Evolutionary conservation across 345 rosid species (phyloP), one percentile per base, ranked within the genome.

Genomic region (Populus alba): DNA sequence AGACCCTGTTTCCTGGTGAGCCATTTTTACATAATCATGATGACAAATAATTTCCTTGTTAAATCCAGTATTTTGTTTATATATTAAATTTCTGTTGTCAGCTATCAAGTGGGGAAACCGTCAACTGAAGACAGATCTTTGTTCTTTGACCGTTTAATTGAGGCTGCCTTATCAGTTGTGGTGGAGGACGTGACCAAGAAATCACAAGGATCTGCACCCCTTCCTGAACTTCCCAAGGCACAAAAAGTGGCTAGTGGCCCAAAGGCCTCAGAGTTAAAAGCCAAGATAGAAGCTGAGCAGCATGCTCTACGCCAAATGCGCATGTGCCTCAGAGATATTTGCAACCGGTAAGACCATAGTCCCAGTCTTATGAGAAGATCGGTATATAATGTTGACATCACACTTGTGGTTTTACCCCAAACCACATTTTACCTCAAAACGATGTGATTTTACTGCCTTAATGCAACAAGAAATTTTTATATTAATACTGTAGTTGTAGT

Each of bases 251-350:
- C 87, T 35, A 86, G 90, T 81, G 97, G 98, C 74, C 99, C 97
- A 20, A 96, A 94, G 89, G 90, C 90, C 23, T 94, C 98, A 63
- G 98, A 96, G 84, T 74, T 96, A 78, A 94, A 90, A 82, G 97
- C 99, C 73, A 90, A 91, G 90, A 91, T 91, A 74, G 99, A 94
- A 89, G 94, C 97, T 38, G 98, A 97, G 91, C 99, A 97, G 85
- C 99, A 97, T 86, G 95, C 98, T 62, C 97, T 97, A 81, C 94
- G 98, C 69, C 88, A 98, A 69, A 85, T 96, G 77, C 91, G 99
- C 76, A 96, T 94, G 97, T 96, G 99, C 87, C 97, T 96, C 75
- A 89, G 99, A 88, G 99, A 96, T 85, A 78, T 96, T 91, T 96
- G 99, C 89, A 96, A 96, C 72, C 85, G 98, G 98, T 94, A 88